A percentile compares a stretch with the other conserved stretches of the same genome.
These are phyloP conservation scores for Nosema muscidifuracis DNA, from an alignment of 371 early-diverging fungal genomes.

Conservation along the genomic window DNA sequence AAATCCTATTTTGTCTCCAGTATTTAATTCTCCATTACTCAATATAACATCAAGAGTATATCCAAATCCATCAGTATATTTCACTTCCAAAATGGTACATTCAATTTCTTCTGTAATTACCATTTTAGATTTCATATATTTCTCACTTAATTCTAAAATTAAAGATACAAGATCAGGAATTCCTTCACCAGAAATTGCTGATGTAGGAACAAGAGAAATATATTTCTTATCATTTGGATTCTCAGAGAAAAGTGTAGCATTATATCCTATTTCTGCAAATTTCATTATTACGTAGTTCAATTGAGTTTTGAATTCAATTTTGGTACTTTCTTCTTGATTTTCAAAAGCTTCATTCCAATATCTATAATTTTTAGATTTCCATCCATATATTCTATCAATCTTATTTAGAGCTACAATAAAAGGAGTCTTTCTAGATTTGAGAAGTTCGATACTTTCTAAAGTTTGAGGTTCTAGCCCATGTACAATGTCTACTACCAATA, in stretches of 20 bases:
- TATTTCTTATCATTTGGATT: slow-evolving; percentile 86
- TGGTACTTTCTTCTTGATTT: slow-evolving; percentile 70
- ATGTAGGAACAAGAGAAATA: slow-evolving; percentile 95
- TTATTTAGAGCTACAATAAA: slow-evolving; percentile 99
- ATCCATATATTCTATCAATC: slow-evolving; percentile 93
- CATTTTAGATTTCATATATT: slow-evolving; percentile 81
- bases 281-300: slow-evolving; percentile 72
- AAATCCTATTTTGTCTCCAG: slow-evolving; percentile 90
- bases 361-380: slow-evolving; percentile 67
- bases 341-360: slow-evolving; percentile 70
- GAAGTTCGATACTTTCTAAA: slow-evolving; percentile 83
- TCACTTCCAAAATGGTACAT: slow-evolving; percentile 97
- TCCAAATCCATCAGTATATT: slow-evolving; percentile 97
- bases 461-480: slow-evolving; percentile 99
- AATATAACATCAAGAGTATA: slow-evolving; percentile 96
- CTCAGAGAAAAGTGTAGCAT: slow-evolving; percentile 83
- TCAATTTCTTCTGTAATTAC: slow-evolving; percentile 90
- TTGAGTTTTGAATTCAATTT: slow-evolving; percentile 79
- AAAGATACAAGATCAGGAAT: slow-evolving; percentile 89
- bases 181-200: slow-evolving; percentile 97
- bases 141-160: slow-evolving; percentile 82
- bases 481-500: slow-evolving; percentile 97
- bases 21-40: slow-evolving; percentile 86
- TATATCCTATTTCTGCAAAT: slow-evolving; percentile 93
- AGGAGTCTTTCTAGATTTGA: slow-evolving; percentile 88